Evolutionary conservation across 192 early-diverging fungal species (phyloP).

Genomic region (Phycomyces nitens): DNA sequence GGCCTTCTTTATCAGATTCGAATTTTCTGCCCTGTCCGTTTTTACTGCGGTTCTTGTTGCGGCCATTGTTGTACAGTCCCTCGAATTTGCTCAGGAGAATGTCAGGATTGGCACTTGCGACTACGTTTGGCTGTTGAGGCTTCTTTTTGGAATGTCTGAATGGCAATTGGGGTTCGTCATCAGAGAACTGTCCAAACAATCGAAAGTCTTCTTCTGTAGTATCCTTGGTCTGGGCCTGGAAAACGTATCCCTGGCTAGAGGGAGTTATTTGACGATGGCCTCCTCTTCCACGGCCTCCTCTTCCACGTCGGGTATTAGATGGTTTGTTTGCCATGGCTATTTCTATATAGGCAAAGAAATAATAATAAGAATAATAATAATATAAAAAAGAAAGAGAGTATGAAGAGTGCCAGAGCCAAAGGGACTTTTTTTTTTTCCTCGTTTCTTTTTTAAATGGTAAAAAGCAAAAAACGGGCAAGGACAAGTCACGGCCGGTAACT

Average conservation of each 20-base stretch:
- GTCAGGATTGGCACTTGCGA: not conserved
- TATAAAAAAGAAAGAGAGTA: too few species aligned
- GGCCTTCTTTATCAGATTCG: slow-evolving; percentile 4
- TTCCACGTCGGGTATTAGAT: not conserved
- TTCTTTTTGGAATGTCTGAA: not conserved
- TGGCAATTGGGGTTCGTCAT: slow-evolving; percentile 12
- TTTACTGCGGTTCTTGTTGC: not conserved
- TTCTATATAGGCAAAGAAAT: too few species aligned
- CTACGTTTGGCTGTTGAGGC: not conserved
- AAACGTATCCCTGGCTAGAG: slow-evolving; percentile 11
- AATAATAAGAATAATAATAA: too few species aligned
- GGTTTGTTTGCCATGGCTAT: too few species aligned
- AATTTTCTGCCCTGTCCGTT: not conserved
- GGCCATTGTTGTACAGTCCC: not conserved
- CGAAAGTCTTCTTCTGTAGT: slow-evolving; percentile 16
- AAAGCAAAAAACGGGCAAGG: too few species aligned
- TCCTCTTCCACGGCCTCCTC: slow-evolving; percentile 15
- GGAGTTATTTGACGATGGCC: slow-evolving; percentile 15
- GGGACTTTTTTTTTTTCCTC: too few species aligned
- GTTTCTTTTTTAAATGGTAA: too few species aligned
- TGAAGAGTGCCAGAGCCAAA: too few species aligned
- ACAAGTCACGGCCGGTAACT: too few species aligned
- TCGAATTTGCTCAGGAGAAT: not conserved
- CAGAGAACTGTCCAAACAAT: slow-evolving; percentile 21
- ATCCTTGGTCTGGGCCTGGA: slow-evolving; percentile 2